phyloP scores from a whole-genome alignment of 2,329 filamentous ascomycete genomes.

The Phialocephala subalpina region DNA sequence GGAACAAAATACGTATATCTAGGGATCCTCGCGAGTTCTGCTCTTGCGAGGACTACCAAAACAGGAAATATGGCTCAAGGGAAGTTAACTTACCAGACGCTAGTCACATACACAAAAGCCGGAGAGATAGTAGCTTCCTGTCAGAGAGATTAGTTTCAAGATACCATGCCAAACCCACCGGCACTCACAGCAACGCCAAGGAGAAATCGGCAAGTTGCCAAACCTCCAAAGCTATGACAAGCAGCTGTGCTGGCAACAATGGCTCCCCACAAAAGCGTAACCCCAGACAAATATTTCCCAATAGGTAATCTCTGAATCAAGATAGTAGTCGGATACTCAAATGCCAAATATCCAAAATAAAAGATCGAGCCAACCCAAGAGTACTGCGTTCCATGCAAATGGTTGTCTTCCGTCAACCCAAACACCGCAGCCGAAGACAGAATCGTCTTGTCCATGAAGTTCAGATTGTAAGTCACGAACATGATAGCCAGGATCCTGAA shows the following conservation, averaged over 20 bases:
- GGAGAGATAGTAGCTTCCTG: constrained; percentile 60
- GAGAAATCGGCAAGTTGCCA: constrained; percentile 58
- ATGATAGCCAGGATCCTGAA: constrained; percentile 60
- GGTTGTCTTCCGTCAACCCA: constrained; percentile 54
- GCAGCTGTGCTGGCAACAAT: constrained; percentile 57
- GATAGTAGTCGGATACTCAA: constrained; percentile 49
- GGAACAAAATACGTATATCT: too few species aligned
- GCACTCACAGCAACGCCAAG: constrained; percentile 55
- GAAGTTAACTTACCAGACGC: too few species aligned
- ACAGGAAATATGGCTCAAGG: too few species aligned
- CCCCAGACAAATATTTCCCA: constrained; percentile 59
- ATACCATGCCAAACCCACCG: not conserved
- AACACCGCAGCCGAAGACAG: constrained; percentile 56
- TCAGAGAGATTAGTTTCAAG: constrained; percentile 10
- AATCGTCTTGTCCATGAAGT: constrained; percentile 50
- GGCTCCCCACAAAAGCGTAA: constrained; percentile 45
- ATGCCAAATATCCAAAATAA: constrained; percentile 55
- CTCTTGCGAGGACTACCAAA: too few species aligned
- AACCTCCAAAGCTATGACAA: constrained; percentile 56
- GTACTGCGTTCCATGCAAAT: constrained; percentile 56
- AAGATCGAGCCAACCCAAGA: constrained; percentile 57
- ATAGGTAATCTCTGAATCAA: constrained; percentile 61
- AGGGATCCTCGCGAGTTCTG: too few species aligned
- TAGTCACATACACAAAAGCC: constrained; percentile 61
- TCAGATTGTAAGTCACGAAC: constrained; percentile 65